Conservation (phyloP, 805 yeast species). For the Metschnikowia lochheadii region DNA sequence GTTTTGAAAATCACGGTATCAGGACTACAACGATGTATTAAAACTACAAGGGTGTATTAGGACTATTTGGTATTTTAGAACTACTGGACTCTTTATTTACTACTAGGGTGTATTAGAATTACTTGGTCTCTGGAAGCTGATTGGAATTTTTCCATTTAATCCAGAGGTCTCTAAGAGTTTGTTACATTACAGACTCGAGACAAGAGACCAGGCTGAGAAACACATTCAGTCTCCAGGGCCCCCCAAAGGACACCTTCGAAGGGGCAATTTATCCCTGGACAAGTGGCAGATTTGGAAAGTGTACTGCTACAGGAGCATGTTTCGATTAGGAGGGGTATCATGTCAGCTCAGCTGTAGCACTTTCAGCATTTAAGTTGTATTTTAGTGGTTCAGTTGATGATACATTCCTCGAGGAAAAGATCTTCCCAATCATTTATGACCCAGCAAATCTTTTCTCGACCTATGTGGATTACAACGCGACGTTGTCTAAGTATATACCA, state of each 20-base stretch:
- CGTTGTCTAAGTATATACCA: constrained; percentile 49
- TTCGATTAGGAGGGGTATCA: constrained; percentile 83
- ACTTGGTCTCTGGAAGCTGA: constrained; percentile 79
- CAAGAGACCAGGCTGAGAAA: constrained; percentile 56
- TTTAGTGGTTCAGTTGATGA: constrained; percentile 63
- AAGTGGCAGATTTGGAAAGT: constrained; percentile 74
- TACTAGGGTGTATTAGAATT: too few relatives aligned
- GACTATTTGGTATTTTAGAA: too few relatives aligned
- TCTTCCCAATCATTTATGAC: constrained; percentile 66
- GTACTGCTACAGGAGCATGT: constrained; percentile 85
- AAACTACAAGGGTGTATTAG: too few relatives aligned
- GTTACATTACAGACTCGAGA: constrained; percentile 53
- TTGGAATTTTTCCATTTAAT: constrained; percentile 63
- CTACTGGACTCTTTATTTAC: too few relatives aligned
- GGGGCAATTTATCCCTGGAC: constrained; percentile 86
- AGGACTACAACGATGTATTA: too few relatives aligned
- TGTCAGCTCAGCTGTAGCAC: constrained; percentile 68
- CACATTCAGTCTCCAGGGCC: constrained; percentile 42
- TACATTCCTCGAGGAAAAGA: constrained; percentile 44
- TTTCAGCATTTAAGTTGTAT: constrained; percentile 63
- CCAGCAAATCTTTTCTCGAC: constrained; percentile 65
- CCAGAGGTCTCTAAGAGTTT: constrained; percentile 63
- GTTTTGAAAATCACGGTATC: too few relatives aligned
- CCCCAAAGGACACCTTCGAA: constrained; percentile 31
- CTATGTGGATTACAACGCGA: constrained; percentile 51